Conservation (phyloP, 2,329 filamentous ascomycete genomes). For the Colletotrichum viniferum region DNA sequence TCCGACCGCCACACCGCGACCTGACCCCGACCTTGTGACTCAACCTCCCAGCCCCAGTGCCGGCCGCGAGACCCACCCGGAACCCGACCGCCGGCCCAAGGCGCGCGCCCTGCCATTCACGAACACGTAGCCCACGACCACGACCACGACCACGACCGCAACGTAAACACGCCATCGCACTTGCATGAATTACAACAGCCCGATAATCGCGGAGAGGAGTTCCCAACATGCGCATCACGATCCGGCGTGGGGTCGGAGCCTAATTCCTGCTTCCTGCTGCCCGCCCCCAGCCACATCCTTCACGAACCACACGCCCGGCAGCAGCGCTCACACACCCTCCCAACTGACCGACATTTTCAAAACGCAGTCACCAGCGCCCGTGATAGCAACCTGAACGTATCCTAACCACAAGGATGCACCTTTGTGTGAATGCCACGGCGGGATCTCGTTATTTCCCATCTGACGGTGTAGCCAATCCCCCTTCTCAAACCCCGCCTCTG, state of each 20-base stretch:
- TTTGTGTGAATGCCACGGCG: background rate
- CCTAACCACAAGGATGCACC: background rate
- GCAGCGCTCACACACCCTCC: background rate
- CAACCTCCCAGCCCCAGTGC: slow-evolving; percentile 11
- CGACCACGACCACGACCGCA: background rate
- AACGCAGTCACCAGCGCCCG: background rate
- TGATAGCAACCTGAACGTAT: background rate
- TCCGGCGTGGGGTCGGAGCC: slow-evolving; percentile 8
- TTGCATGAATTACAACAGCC: background rate
- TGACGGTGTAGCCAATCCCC: background rate
- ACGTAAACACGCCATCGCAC: background rate
- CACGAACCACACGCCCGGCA: background rate
- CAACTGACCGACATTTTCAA: background rate
- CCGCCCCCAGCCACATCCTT: slow-evolving; percentile 15
- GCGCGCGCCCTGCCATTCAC: background rate
- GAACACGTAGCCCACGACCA: background rate
- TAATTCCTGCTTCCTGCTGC: slow-evolving; percentile 20
- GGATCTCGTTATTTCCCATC: background rate
- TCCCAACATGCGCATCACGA: background rate
- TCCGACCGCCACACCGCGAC: background rate
- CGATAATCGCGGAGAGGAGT: background rate
- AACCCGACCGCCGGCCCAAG: slow-evolving; percentile 4
- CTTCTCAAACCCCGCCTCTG: background rate
- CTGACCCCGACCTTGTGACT: slow-evolving; percentile 10
- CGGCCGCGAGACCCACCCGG: slow-evolving; percentile 11